These are phyloP conservation scores for Aspergillus pseudoterreus DNA, from an alignment of 2,329 filamentous ascomycete species.

Conservation along the genomic window DNA sequence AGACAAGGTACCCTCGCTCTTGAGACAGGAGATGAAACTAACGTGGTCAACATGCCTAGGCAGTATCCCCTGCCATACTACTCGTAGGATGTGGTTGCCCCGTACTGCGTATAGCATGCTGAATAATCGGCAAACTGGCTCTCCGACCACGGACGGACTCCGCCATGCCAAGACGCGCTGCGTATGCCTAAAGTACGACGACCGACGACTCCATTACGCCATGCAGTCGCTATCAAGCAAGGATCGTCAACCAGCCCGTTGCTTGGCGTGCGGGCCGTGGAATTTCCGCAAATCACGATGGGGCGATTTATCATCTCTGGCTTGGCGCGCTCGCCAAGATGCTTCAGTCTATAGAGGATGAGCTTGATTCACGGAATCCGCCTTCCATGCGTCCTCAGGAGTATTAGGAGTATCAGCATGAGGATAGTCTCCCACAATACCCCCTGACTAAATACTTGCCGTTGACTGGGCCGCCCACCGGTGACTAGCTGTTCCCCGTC, in stretches of 20 bases:
- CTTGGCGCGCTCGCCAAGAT: constrained; percentile 4
- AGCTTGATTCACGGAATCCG: constrained; percentile 4
- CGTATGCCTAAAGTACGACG: background rate
- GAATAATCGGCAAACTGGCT: too few species aligned
- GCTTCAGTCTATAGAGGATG: background rate
- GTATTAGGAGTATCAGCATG: too few species aligned
- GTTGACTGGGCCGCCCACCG: background rate
- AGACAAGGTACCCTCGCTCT: too few species aligned
- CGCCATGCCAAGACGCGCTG: constrained; percentile 6
- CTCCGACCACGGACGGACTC: constrained; percentile 1
- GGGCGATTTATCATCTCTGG: background rate
- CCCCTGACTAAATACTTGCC: background rate
- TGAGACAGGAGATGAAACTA: too few species aligned
- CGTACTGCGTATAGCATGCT: too few species aligned
- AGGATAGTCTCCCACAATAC: too few species aligned
- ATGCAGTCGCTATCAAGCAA: background rate
- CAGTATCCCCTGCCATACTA: too few species aligned
- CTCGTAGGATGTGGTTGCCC: too few species aligned
- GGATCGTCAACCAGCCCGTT: background rate
- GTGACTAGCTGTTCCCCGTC: background rate
- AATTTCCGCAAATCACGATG: background rate
- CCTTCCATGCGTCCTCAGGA: background rate
- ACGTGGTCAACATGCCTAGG: too few species aligned
- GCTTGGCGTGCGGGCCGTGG: background rate
- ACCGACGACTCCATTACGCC: background rate